Conservation (phyloP, 805 yeast genomes). For the Candida wancherniae region DNA sequence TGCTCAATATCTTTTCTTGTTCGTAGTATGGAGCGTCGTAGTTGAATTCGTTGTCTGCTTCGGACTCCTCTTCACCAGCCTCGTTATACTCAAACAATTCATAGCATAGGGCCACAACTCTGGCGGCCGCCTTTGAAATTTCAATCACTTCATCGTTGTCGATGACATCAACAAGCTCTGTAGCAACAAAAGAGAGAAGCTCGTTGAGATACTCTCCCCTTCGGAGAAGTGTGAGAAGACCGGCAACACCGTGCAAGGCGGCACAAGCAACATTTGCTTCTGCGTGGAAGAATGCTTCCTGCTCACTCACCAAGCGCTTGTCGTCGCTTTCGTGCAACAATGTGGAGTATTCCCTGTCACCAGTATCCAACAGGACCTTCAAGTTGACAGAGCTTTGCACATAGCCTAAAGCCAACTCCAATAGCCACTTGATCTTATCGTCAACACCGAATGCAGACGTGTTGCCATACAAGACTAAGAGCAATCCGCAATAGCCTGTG, state of each 20-base stretch:
- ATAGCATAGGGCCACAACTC: conserved; percentile 51
- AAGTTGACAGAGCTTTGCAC: conserved; percentile 26
- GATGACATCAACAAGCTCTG: conserved; percentile 37
- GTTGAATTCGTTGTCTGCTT: conserved; percentile 40
- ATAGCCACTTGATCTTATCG: conserved; percentile 38
- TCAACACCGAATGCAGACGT: conserved; percentile 49
- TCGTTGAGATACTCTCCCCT: conserved; percentile 42
- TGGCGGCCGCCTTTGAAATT: conserved; percentile 51
- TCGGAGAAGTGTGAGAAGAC: conserved; percentile 40
- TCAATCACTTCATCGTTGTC: conserved; percentile 39
- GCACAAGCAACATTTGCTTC: conserved; percentile 38
- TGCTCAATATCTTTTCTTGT: conserved; percentile 41
- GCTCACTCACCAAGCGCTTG: conserved; percentile 32
- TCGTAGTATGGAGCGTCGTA: conserved; percentile 51
- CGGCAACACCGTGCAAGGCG: conserved; percentile 45
- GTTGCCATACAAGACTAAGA: conserved; percentile 43
- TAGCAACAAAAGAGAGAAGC: conserved; percentile 24
- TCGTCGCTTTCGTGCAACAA: conserved; percentile 33
- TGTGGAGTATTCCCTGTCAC: conserved; percentile 41
- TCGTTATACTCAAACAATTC: conserved; percentile 48
- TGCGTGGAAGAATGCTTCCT: conserved; percentile 23
- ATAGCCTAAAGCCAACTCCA: conserved; percentile 42
- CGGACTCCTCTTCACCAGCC: conserved; percentile 33
- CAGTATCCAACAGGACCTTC: conserved; percentile 31
- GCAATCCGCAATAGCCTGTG: conserved; percentile 34